A percentile compares a stretch with the other conserved stretches of the same genome.
Conservation (phyloP, 257 asterid genomes). For the Solanum arcanum region DNA sequence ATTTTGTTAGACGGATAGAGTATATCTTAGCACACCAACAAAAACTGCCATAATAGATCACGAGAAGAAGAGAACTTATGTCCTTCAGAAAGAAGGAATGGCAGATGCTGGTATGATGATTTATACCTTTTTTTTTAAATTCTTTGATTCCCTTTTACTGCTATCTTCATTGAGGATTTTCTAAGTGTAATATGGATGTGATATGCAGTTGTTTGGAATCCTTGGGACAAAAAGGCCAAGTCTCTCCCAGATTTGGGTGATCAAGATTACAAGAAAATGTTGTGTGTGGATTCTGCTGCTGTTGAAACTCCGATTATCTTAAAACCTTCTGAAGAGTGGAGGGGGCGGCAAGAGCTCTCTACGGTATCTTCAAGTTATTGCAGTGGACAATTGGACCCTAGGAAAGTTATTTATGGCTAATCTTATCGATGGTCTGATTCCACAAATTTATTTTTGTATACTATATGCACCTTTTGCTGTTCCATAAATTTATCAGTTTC, state of each 20-base stretch:
- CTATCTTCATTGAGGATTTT: neutral
- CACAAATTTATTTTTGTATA: constrained; percentile 17
- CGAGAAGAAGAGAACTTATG: constrained; percentile 75
- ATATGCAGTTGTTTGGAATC: constrained; percentile 71
- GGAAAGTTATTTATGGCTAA: constrained; percentile 60
- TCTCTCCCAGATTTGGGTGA: constrained; percentile 63
- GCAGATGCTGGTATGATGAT: constrained; percentile 59
- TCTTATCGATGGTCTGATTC: constrained; percentile 8
- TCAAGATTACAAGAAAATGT: constrained; percentile 56
- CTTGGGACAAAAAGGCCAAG: constrained; percentile 88
- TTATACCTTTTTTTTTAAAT: neutral
- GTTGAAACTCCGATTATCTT: constrained; percentile 44
- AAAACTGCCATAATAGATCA: constrained; percentile 85
- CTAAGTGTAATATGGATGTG: neutral
- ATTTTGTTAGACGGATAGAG: constrained; percentile 51
- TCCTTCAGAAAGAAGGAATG: constrained; percentile 72
- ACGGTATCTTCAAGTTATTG: constrained; percentile 81
- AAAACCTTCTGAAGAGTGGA: constrained; percentile 75
- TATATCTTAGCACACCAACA: constrained; percentile 65
- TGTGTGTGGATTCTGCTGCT: constrained; percentile 65
- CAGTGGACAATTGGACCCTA: constrained; percentile 82
- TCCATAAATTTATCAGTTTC: neutral
- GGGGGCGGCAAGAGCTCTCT: constrained; percentile 67
- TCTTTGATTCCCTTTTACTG: neutral
- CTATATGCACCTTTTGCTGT: constrained; percentile 7